Evolutionary conservation across 2,329 filamentous ascomycete species (phyloP).

Genomic region (Emericellopsis atlantica): DNA sequence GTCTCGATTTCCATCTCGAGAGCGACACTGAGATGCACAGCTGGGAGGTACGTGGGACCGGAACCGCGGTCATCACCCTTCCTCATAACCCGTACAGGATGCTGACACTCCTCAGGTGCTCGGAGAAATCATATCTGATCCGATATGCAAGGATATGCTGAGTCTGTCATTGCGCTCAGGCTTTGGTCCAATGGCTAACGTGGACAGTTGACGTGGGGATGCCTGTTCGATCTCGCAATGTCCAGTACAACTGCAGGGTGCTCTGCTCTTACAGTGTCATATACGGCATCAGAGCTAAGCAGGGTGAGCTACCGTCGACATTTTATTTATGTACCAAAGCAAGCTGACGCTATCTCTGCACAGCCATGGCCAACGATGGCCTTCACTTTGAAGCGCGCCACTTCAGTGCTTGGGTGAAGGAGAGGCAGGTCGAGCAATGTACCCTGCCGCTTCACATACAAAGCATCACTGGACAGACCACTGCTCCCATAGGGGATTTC

Average conservation of each 20-base stretch:
- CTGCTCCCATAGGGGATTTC: constrained; percentile 26
- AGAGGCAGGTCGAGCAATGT: constrained; percentile 20
- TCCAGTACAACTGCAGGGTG: constrained; percentile 23
- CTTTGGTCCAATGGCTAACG: background rate
- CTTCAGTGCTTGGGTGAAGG: constrained; percentile 26
- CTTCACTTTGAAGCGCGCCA: constrained; percentile 24
- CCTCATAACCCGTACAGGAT: too few relatives aligned
- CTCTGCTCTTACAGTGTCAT: constrained; percentile 17
- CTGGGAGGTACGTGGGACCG: constrained; percentile 11
- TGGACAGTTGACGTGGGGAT: constrained; percentile 16
- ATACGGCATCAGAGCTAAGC: constrained; percentile 9
- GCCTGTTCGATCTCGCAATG: constrained; percentile 17
- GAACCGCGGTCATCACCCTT: too few relatives aligned
- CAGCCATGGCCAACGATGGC: constrained; percentile 16
- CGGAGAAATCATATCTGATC: constrained; percentile 16
- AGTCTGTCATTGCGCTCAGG: background rate
- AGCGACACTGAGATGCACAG: constrained; percentile 17
- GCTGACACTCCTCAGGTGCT: constrained; percentile 5
- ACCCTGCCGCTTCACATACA: constrained; percentile 12
- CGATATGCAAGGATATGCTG: constrained; percentile 12
- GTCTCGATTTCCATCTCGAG: constrained; percentile 19
- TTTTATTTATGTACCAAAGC: constrained; percentile 6
- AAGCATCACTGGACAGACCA: constrained; percentile 12
- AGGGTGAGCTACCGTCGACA: background rate
- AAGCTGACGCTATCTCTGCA: background rate